Percentiles rank a stretch among this genome's conserved stretches.
Conservation (phyloP, 306 rosid species). For the Leucaena leucocephala region DNA sequence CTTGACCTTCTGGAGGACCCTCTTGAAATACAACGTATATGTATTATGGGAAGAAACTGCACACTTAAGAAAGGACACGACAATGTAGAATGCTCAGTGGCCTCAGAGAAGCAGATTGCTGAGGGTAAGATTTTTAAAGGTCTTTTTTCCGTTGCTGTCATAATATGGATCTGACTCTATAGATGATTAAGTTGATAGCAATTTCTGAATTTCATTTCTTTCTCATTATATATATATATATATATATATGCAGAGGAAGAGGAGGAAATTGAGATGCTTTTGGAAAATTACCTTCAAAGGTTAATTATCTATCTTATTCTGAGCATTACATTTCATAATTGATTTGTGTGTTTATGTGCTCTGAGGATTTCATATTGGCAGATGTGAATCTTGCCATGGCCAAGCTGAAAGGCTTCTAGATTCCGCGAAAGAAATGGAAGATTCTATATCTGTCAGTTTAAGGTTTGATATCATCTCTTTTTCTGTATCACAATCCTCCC, state of each 20-base stretch:
- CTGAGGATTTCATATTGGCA: slow-evolving; percentile 44
- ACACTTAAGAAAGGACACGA: slow-evolving; percentile 57
- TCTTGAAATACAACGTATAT: slow-evolving; percentile 79
- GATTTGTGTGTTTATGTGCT: neutral
- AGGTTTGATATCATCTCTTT: slow-evolving; percentile 60
- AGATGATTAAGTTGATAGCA: neutral
- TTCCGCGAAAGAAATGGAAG: slow-evolving; percentile 99
- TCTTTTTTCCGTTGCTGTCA: slow-evolving; percentile 20
- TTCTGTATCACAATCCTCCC: neutral
- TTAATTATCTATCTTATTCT: slow-evolving; percentile 43
- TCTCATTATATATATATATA: slow-evolving; percentile 37
- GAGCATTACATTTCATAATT: slow-evolving; percentile 31
- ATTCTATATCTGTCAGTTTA: slow-evolving; percentile 92
- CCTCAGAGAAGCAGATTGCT: slow-evolving; percentile 83
- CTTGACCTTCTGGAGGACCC: slow-evolving; percentile 97
- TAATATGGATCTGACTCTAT: slow-evolving; percentile 24
- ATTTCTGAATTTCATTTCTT: slow-evolving; percentile 32
- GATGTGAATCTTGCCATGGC: slow-evolving; percentile 98
- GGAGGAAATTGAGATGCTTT: slow-evolving; percentile 99
- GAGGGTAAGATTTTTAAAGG: slow-evolving; percentile 61
- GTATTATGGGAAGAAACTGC: slow-evolving; percentile 94
- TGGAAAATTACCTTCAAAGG: slow-evolving; percentile 99
- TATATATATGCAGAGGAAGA: slow-evolving; percentile 72
- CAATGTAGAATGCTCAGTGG: slow-evolving; percentile 72
- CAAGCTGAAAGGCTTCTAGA: slow-evolving; percentile 99